Percentiles rank a stretch among this genome's conserved stretches.
phyloP scores from a whole-genome alignment of 2,329 filamentous ascomycete genomes.

The Xylogone sp. region DNA sequence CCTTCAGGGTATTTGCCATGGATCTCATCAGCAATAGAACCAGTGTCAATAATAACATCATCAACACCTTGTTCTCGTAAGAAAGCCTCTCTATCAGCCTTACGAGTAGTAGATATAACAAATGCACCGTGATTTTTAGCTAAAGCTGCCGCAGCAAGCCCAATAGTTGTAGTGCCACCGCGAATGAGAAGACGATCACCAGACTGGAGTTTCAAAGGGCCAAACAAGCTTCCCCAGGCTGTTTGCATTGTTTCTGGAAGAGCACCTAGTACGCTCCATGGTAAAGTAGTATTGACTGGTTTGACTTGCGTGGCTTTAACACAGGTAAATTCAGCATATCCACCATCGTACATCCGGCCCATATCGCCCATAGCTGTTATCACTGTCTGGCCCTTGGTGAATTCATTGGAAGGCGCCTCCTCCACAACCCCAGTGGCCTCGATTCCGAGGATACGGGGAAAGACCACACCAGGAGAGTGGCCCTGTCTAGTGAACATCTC shows the following conservation, averaged over 20 bases:
- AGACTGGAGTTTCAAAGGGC: slow-evolving; percentile 31
- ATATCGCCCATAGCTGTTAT: not conserved
- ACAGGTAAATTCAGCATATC: not conserved
- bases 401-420: slow-evolving; percentile 23
- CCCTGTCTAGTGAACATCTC: slow-evolving; percentile 71
- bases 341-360: not conserved
- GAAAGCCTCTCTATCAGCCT: slow-evolving; percentile 29
- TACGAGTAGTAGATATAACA: slow-evolving; percentile 38
- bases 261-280: not conserved
- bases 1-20: slow-evolving; percentile 2
- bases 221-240: slow-evolving; percentile 37
- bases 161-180: slow-evolving; percentile 44
- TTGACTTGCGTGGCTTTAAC: not conserved
- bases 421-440: slow-evolving; percentile 70
- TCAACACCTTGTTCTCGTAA: slow-evolving; percentile 36
- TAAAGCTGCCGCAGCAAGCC: slow-evolving; percentile 41
- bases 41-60: slow-evolving; percentile 40
- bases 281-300: not conserved
- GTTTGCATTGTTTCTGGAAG: not conserved
- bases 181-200: slow-evolving; percentile 42
- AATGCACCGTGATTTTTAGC: slow-evolving; percentile 36
- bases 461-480: slow-evolving; percentile 64
- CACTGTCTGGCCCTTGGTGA: slow-evolving; percentile 15
- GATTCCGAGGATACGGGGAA: slow-evolving; percentile 65
- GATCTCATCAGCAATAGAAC: slow-evolving; percentile 33